Evolutionary conservation across 164 flowering plant genomes (phyloP), one percentile per base, ranked within the genome.

Genomic region (Euptelea pleiosperma): DNA sequence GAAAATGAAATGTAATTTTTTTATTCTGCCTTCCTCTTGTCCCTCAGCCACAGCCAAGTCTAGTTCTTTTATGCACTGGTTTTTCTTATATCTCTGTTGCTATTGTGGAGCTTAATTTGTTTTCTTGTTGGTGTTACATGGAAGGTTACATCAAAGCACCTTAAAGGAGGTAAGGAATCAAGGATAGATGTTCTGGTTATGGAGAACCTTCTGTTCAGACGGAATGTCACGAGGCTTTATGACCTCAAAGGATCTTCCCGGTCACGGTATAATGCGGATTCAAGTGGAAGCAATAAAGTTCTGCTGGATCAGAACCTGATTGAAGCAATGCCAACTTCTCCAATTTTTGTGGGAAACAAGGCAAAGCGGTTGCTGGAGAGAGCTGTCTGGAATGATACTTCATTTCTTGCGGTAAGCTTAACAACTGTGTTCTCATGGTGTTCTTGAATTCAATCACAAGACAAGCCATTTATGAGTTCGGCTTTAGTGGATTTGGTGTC

Each of bases 371-470:
- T 85, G 73, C 63, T 94, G 64, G 97, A 91, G 75, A 82, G 97
- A 80, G 99, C 99, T 54, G 96, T 94, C 43, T 94, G 99, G 99
- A 94, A 94, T 67, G 97, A 94, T 68, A 94, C 99, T 59, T 65
- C 89, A 57, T 91, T 94, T 69, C 99, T 94, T 58, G 96, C 97
- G 11, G 99, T 94, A 83, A 82, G 90, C 75, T 61, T 58, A 7
- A 39, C 16, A 52, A 15, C 51, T 28, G n/a, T 25, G 25, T 28
- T 26, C 3, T 18, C 15, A 2, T 19, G 19, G 34, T 33, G 21
- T 46, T 21, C 3, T 14, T 24, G 24, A 19, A 19, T 45, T 58
- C 34, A 33, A 34, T 31, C 15, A 31, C 11, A 33, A 12, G 6
- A 21, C n/a, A 34, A 25, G n/a, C 24, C 4, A 50, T 21, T 28